Evolutionary conservation across 306 rosid species (phyloP), one percentile per base, ranked within the genome.

Genomic region (Oemleria cerasiformis): DNA sequence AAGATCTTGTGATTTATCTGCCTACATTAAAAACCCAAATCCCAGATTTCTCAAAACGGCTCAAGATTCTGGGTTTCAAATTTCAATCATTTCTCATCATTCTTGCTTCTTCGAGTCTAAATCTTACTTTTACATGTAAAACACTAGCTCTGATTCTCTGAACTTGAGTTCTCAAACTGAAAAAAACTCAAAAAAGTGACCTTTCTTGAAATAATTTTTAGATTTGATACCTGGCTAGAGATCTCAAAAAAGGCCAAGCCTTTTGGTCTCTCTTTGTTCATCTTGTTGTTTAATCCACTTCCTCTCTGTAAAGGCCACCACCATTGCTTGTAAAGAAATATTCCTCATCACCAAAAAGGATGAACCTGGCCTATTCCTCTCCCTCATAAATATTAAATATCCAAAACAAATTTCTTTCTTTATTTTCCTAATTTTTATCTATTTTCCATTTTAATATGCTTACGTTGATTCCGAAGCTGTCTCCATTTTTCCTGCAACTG

Each of bases 401-500:
- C 23, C 51, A 25, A 58, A 63, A 54, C n/a, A 34, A 63, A 47
- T 14, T 16, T 5, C 17, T 17, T 34, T 4, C 12, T 70, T 53
- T 55, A 34, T n/a, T 40, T 9, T 55, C 16, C 36, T 70, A 21
- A 64, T 20, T 20, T 41, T 6, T 49, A 5, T 8, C 20, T 2
- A 17, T 21, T 8, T 21, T 55, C 21, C 10, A 20, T 20, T 55
- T 42, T 7, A 1, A 57, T 70, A 16, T 15, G 30, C 54, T 39
- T 65, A 67, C 41, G 73, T 53, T 75, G 45, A 55, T 68, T 72
- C 72, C 71, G 71, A 79, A 74, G 67, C 63, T 88, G 95, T 82
- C 91, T 87, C 87, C 78, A 53, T 79, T 79, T 79, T 25, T 49
- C 84, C 90, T 84, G 80, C 98, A 84, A 88, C 73, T 86, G 55